Base-by-base conservation (phyloP, 352 stramenopile species). In the Globisporangium paroecandrum region DNA sequence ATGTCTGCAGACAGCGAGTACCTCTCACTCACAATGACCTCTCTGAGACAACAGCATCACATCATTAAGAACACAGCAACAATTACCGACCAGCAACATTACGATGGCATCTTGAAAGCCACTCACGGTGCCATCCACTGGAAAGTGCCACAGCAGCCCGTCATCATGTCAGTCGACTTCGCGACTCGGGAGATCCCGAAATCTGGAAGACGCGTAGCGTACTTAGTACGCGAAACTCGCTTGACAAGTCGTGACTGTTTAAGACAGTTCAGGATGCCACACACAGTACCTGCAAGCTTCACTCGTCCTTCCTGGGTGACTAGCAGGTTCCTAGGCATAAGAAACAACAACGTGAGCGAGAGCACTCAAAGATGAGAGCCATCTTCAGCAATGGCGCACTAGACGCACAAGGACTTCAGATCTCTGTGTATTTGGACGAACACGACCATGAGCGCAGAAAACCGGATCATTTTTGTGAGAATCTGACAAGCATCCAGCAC, bases 111-210 rank as follows among this genome's bases (percentile, higher is more conserved):
- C 4, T n/a, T 46, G 8, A 68, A 20, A 53, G 36, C 46, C 32
- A 83, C 85, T 57, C 77, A 93, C 86, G 84, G 82, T 18, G 87
- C 84, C 87, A 93, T 92, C 87, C 83, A 92, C 64, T 93, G 87
- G 67, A 86, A 94, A 8, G 87, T 93, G 22, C 87, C 85, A 51
- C 85, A 90, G 54, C 85, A 94, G 7, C 83, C 77, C 0, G 85
- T 92, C 85, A 92, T 94, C 22, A 85, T 43, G 34, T 83, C 76
- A 13, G 68, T 71, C 43, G 83, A 70, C 51, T 80, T 66, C 2
- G 82, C 84, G 6, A 89, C 61, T 5, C 85, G 82, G 12, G 86
- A 89, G 57, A 93, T 93, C 0, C 86, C 86, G 54, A 94, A 94
- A 62, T 94, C 86, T 89, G 54, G 57, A 22, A 5, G 22, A 20